Conservation (phyloP, 2,329 filamentous ascomycete genomes). For the Myriosclerotinia curreyana region DNA sequence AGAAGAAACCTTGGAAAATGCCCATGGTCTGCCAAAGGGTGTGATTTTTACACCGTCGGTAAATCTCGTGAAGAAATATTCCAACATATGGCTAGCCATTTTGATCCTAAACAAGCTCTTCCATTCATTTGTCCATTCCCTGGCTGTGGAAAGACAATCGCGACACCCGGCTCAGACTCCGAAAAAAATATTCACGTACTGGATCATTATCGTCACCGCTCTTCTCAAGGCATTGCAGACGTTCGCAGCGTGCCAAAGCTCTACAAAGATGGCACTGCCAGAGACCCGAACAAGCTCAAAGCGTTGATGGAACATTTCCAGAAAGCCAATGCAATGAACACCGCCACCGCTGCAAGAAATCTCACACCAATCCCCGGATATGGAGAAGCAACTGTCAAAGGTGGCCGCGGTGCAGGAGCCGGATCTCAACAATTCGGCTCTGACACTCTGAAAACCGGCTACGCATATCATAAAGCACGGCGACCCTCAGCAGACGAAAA, state of each 20-base stretch:
- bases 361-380: not conserved
- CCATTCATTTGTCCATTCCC: constrained; percentile 9
- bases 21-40: not conserved
- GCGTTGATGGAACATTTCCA: not conserved
- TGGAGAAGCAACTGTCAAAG: not conserved
- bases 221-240: not conserved
- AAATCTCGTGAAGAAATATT: not conserved
- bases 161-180: not conserved
- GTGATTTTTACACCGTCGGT: not conserved
- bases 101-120: not conserved
- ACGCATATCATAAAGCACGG: not conserved
- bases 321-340: constrained; percentile 7
- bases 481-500: not conserved
- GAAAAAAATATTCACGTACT: not conserved
- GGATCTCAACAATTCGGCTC: not conserved
- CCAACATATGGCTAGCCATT: not conserved
- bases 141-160: not conserved
- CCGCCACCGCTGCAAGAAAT: not conserved
- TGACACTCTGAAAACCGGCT: not conserved
- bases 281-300: constrained; percentile 3
- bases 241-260: not conserved
- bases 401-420: not conserved
- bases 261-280: not conserved
- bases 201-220: constrained; percentile 16
- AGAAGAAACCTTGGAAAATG: not conserved